phyloP scores from a whole-genome alignment of 176 grass and related monocot species.

The Zoysia japonica region DNA sequence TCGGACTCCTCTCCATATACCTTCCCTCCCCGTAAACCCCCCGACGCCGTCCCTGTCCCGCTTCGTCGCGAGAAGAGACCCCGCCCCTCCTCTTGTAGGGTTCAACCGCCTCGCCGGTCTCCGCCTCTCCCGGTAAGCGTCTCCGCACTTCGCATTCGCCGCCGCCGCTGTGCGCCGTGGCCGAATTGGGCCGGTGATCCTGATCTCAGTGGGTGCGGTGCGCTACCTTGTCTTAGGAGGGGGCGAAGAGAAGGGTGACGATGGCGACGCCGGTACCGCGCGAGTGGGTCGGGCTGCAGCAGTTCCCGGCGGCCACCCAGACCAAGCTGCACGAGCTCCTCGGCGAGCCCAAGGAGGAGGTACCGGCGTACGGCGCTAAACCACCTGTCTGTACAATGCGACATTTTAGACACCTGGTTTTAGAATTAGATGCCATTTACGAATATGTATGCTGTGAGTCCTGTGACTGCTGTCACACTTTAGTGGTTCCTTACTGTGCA shows the following conservation, averaged over 20 bases:
- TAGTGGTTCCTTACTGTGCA: not conserved
- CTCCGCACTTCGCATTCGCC: not conserved
- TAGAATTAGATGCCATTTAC: not conserved
- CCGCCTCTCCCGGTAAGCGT: slow-evolving; percentile 35
- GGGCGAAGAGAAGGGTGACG: slow-evolving; percentile 1
- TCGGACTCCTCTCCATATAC: slow-evolving; percentile 36
- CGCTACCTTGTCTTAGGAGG: slow-evolving; percentile 12
- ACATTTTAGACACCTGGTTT: not conserved
- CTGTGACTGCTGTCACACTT: too few relatives aligned
- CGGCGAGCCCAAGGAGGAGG: slow-evolving; percentile 78
- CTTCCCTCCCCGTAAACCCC: slow-evolving; percentile 37
- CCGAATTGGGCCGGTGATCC: slow-evolving; percentile 27
- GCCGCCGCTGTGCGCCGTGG: not conserved
- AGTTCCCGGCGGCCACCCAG: slow-evolving; percentile 82
- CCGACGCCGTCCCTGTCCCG: slow-evolving; percentile 1
- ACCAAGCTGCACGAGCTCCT: slow-evolving; percentile 86
- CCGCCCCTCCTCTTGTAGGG: slow-evolving; percentile 32
- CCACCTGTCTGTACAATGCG: not conserved
- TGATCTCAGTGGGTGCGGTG: slow-evolving; percentile 26
- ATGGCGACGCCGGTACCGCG: slow-evolving; percentile 67
- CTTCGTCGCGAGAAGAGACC: not conserved
- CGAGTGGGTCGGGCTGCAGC: slow-evolving; percentile 78
- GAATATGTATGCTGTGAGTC: not conserved
- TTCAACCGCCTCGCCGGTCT: slow-evolving; percentile 14
- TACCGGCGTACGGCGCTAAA: slow-evolving; percentile 55